A percentile compares a stretch with the other conserved stretches of the same genome.
Conservation (phyloP, 2,329 filamentous ascomycete genomes). For the Claviceps sp. region DNA sequence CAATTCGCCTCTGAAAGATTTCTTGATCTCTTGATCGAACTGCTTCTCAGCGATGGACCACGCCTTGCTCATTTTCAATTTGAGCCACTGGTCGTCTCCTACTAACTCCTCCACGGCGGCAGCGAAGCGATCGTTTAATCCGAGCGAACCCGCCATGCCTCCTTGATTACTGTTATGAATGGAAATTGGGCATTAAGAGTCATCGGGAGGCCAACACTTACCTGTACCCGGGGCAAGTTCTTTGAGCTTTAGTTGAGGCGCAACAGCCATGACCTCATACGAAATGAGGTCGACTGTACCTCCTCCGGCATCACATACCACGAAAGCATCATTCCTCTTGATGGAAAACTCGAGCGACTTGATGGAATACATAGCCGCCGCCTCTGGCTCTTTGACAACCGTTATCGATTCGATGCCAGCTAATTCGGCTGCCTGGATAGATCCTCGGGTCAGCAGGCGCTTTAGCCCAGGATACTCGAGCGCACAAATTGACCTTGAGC, state of each 20-base stretch:
- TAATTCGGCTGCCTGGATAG: constrained; percentile 20
- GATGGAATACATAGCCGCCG: constrained; percentile 35
- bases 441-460: not conserved
- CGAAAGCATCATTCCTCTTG: constrained; percentile 31
- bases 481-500: constrained; percentile 5
- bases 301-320: constrained; percentile 41
- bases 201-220: not conserved
- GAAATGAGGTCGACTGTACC: constrained; percentile 41
- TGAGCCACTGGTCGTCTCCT: constrained; percentile 7
- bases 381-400: constrained; percentile 38
- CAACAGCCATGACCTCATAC: constrained; percentile 28
- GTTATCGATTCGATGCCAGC: constrained; percentile 28
- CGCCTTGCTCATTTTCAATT: constrained; percentile 4
- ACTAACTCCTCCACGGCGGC: constrained; percentile 9
- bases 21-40: constrained; percentile 12
- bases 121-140: constrained; percentile 11
- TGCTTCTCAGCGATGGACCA: constrained; percentile 7
- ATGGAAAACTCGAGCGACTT: constrained; percentile 27
- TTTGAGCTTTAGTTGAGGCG: constrained; percentile 9
- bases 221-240: constrained; percentile 14
- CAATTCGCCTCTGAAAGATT: constrained; percentile 5
- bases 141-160: constrained; percentile 14
- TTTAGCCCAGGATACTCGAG: not conserved
- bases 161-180: constrained; percentile 2
- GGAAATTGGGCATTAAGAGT: too few relatives aligned